Evolutionary conservation across 179 eudicot genomes (phyloP), one percentile per base, ranked within the genome.

Genomic region (Carnegiea gigantea): DNA sequence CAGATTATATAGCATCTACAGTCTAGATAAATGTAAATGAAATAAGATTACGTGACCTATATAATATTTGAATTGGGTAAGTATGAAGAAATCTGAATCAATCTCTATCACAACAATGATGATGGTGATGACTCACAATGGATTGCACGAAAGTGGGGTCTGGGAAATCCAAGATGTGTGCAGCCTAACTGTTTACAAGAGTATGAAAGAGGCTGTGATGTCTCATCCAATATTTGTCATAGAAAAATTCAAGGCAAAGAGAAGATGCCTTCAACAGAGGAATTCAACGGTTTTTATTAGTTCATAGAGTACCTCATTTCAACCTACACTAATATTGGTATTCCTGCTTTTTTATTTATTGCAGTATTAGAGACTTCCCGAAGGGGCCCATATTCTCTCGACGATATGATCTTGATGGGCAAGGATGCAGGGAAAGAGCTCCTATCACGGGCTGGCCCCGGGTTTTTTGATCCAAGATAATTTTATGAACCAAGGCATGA

Each of bases 341-440:
- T 53, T 9, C 12, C 10, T 24, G 6, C 1, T 74, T 24, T 36
- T 53, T 8, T 78, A 9, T 14, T n/a, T 24, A 9, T 62, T 86
- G 75, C 92, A 96, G 99, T 96, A 18, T 86, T 96, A 23, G 98
- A 96, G 89, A 96, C 97, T 64, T 89, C 92, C 49, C 90, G 98
- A 80, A 89, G 83, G 81, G 98, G 98, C 21, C 80, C 91, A 51
- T 96, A 90, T 82, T 77, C 92, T 21, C 78, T 70, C 21, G 93
- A 92, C 9, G 99, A 96, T 86, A 96, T 96, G 99, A 80, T 94
- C 48, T 79, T 70, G 51, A 90, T 96, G 96, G 99, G 98, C 57
- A 88, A 88, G 70, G 99, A 95, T 84, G 99, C 99, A 48, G 99
- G 99, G 24, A 77, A 94, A 77, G 99, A 95, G 86, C 93, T 95